Base-by-base conservation (phyloP, 1,284 basidiomycete genomes). In the Pseudozyma sp. region DNA sequence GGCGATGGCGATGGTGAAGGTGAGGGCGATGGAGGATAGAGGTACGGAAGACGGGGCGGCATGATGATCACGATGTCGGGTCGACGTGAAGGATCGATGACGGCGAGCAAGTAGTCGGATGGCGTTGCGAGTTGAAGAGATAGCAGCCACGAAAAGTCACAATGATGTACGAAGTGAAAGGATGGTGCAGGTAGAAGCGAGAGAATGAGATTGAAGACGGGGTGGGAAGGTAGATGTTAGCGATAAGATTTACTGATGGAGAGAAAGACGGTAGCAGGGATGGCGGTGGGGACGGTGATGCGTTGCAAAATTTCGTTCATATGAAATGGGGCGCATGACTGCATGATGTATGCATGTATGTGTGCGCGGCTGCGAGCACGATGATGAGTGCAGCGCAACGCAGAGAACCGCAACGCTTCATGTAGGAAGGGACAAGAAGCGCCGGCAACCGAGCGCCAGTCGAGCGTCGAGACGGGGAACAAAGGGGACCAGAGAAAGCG, bases 161-260 rank as follows among this genome's bases (percentile, higher is more conserved):
- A 51, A 18, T 14, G 35, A 51, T 18, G n/a, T 36, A 11, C 31
- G 49, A 51, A 10, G 10, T 51, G 49, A 9, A 42, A 56, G 13
- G 60, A 43, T 38, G 61, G 47, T 52, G 48, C 38, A 31, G 47
- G 50, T 31, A 40, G 68, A 43, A 44, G 19, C 35, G 19, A 9
- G n/a, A 38, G 31, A 34, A 48, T 10, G 16, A 10, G 18, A 44
- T n/a, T 10, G 13, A 18, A 19, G 43, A 44, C 9, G 18, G 18
- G 43, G 36, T 43, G 18, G 18, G 12, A 34, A 36, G 59, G 43
- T 72, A 72, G 70, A 72, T 72, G 70, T 72, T 72, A 72, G 64
- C 70, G 50, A 42, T 43, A 64, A 57, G 64, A 56, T 58, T 53
- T 49, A 31, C 38, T 38, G 36, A 42, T 51, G 35, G 52, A 66